Percentiles rank a stretch among this genome's conserved stretches.
Evolutionary conservation across 192 early-diverging fungal genomes (phyloP).

Genomic region (Mortierella claussenii): DNA sequence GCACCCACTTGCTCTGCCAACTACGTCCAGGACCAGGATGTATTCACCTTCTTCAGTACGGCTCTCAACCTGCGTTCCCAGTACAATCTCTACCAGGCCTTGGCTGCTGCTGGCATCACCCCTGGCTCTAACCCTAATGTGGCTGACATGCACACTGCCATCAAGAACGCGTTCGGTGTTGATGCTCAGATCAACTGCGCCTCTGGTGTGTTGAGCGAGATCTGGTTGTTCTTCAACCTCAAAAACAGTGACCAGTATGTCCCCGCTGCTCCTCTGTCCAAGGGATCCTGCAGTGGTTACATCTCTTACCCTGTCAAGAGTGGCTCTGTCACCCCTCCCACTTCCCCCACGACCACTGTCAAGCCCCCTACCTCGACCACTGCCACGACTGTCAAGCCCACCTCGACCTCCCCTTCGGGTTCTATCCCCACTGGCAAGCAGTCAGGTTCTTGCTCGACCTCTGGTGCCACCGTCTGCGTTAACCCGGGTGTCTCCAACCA

Average conservation of each 20-base stretch:
- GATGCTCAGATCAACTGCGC: constrained; percentile 58
- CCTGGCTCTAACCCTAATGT: constrained; percentile 60
- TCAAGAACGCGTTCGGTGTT: constrained; percentile 52
- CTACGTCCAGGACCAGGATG: constrained; percentile 62
- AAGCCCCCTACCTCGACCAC: neutral
- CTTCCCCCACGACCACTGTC: constrained; percentile 7
- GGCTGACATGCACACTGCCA: constrained; percentile 54
- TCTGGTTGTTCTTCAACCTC: constrained; percentile 32
- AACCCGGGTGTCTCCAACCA: constrained; percentile 20
- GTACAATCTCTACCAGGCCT: constrained; percentile 59
- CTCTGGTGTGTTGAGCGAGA: constrained; percentile 54
- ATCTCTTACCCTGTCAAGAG: constrained; percentile 45
- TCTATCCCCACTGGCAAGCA: constrained; percentile 33
- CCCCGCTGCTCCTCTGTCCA: constrained; percentile 25
- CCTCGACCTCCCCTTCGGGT: constrained; percentile 17
- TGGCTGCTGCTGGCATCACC: constrained; percentile 57
- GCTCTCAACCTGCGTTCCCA: constrained; percentile 63
- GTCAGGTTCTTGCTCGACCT: constrained; percentile 16
- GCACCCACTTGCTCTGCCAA: constrained; percentile 66
- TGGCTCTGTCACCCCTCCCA: neutral
- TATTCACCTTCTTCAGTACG: constrained; percentile 66
- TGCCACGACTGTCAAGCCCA: neutral
- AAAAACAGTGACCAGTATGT: constrained; percentile 48
- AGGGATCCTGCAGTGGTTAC: constrained; percentile 29
- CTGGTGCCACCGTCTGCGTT: constrained; percentile 34